Evolutionary conservation across 352 stramenopile species (phyloP).

Genomic region (Phytophthora megakarya): DNA sequence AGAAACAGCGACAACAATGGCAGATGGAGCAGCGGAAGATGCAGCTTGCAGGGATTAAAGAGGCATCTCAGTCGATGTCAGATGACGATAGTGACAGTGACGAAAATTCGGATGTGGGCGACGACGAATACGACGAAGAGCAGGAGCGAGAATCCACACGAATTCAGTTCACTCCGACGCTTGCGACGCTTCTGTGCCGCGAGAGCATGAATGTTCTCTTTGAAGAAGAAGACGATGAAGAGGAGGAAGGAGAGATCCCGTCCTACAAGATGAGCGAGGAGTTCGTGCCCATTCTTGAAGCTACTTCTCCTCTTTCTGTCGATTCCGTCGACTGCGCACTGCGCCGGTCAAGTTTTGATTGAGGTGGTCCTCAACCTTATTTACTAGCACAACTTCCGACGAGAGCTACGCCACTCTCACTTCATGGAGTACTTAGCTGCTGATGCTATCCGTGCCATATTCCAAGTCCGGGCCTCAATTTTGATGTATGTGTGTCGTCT

Average conservation of each 20-base stretch:
- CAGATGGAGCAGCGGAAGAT: conserved; percentile 42
- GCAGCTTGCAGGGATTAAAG: conserved; percentile 37
- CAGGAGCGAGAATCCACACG: conserved; percentile 41
- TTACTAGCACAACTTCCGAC: conserved; percentile 29
- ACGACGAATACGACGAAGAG: conserved; percentile 42
- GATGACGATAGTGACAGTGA: conserved; percentile 41
- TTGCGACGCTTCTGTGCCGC: conserved; percentile 51
- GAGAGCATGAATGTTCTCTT: conserved; percentile 64
- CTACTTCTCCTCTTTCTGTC: conserved; percentile 39
- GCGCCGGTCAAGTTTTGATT: conserved; percentile 41
- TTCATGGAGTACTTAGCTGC: conserved; percentile 19
- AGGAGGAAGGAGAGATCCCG: conserved; percentile 44
- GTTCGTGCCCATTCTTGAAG: conserved; percentile 63
- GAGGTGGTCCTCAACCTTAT: conserved; percentile 30
- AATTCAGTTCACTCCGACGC: conserved; percentile 48
- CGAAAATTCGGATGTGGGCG: conserved; percentile 32
- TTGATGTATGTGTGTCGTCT: conserved; percentile 41
- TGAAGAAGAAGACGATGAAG: conserved; percentile 58
- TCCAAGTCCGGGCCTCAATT: conserved; percentile 30
- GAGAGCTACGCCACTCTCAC: conserved; percentile 11
- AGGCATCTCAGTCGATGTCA: conserved; percentile 30
- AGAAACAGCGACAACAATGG: conserved; percentile 42
- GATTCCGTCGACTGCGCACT: conserved; percentile 53
- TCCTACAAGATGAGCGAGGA: conserved; percentile 46
- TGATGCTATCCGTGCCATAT: conserved; percentile 8